Conservation (phyloP, 2,329 filamentous ascomycete species). For the Didymella arachidicola region DNA sequence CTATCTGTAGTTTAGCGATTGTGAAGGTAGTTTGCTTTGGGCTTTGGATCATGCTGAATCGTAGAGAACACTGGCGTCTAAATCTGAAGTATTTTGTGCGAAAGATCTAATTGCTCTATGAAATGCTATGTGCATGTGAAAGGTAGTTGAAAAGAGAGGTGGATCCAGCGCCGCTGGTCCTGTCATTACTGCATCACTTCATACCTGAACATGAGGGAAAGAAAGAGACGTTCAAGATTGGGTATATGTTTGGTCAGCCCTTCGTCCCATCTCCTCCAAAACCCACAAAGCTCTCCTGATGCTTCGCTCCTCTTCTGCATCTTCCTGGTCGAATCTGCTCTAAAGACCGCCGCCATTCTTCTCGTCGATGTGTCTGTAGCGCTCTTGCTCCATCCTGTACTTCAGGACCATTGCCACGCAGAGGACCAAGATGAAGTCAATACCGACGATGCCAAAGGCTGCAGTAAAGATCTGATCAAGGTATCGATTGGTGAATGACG, state of each 20-base stretch:
- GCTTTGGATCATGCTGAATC: background rate
- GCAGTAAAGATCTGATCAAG: constrained; percentile 80
- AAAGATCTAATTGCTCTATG: background rate
- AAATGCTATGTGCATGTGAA: constrained; percentile 32
- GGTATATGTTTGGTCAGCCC: constrained; percentile 20
- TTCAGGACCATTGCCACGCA: constrained; percentile 79
- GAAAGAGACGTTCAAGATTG: constrained; percentile 34
- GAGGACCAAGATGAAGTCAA: constrained; percentile 72
- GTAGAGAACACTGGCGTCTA: background rate
- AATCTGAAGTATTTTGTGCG: background rate
- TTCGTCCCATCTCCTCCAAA: constrained; percentile 31
- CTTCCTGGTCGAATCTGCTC: background rate
- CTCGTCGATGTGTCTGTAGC: constrained; percentile 82
- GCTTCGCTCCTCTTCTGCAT: background rate
- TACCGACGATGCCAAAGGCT: constrained; percentile 79
- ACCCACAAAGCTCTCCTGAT: constrained; percentile 18
- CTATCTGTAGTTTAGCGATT: background rate
- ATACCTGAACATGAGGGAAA: constrained; percentile 23
- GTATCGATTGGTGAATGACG: constrained; percentile 72
- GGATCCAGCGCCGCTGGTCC: constrained; percentile 31
- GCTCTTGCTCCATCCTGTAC: constrained; percentile 79
- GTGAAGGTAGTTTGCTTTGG: background rate
- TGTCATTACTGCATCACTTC: constrained; percentile 31
- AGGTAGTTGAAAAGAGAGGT: constrained; percentile 13
- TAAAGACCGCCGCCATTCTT: constrained; percentile 62